Evolutionary conservation across 148 eudicot genomes (phyloP).

Genomic region (Drosera capensis): DNA sequence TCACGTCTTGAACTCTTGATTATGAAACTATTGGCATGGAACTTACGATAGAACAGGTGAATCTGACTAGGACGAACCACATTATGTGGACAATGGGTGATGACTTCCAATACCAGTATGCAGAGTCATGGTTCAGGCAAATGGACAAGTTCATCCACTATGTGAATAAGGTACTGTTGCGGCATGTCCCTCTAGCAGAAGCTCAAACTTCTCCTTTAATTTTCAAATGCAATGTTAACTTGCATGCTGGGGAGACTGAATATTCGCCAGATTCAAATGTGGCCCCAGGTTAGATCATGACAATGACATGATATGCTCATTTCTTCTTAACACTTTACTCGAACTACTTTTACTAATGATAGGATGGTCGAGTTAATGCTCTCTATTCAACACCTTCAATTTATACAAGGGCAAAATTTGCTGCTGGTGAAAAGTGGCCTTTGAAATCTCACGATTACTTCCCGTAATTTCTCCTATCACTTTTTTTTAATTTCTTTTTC

Average conservation of each 20-base stretch:
- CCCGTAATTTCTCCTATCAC: constrained; percentile 39
- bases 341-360: constrained; percentile 4
- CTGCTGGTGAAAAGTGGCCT: constrained; percentile 59
- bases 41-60: constrained; percentile 25
- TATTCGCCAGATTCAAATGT: no score
- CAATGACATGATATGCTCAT: background rate
- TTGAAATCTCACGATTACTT: constrained; percentile 70
- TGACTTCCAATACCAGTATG: constrained; percentile 79
- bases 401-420: constrained; percentile 74
- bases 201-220: no score
- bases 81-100: constrained; percentile 99
- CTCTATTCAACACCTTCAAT: constrained; percentile 84
- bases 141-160: constrained; percentile 87
- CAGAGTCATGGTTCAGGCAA: constrained; percentile 89
- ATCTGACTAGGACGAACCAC: constrained; percentile 69
- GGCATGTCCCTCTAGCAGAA: no score
- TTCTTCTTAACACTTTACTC: background rate
- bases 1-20: no score
- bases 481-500: background rate
- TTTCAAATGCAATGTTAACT: no score
- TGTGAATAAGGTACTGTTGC: constrained; percentile 65
- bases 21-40: background rate
- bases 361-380: constrained; percentile 88
- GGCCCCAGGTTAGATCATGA: background rate
- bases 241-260: no score